Evolutionary conservation across 176 grass and related monocot species (phyloP), one percentile per base, ranked within the genome.

Genomic region (Triticum aestivum): DNA sequence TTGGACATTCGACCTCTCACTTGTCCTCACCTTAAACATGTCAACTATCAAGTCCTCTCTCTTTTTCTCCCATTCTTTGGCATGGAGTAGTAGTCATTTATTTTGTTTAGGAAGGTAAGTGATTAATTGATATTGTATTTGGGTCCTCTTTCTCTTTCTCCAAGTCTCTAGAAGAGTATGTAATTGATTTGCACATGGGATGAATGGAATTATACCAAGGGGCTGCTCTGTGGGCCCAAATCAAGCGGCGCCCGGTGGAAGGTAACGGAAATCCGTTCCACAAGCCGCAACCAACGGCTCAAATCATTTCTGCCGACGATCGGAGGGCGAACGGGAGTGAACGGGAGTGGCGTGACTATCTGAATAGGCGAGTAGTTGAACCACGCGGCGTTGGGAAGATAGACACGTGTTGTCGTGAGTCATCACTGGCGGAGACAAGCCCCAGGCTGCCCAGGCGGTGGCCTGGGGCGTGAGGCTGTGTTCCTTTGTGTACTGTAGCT

Each of bases 1-100:
- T 58, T 71, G 18, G 85, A 88, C 86, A 30, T 2, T 88, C 63
- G 82, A 91, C 89, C 81, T 74, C 81, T 87, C 62, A 91, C 85
- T 91, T 91, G 89, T 87, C 85, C 75, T 80, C 54, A 73, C 69
- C 69, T 72, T 84, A 64, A 64, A 35, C 33, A 63, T 79, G 75
- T 77, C 74, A 80, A 79, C 13, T 63, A 54, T 38, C 11, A 52
- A 66, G n/a, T 83, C 33, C 1, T 68, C 1, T 1, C 15, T 32
- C 32, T 21, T 20, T 33, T 17, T 65, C 8, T 7, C 12, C 66
- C 9, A 23, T 79, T 61, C 61, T 81, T 76, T 49, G 32, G 65
- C 5, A 51, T 37, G 49, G 18, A 13, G 14, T 49, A 14, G 45
- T 9, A 14, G 70, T 73, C 47, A 17, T 17, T 56, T 7, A 18